Percentiles rank a stretch among this genome's conserved stretches.
Evolutionary conservation across 768 basidiomycete species (phyloP).

Genomic region (Lactifluus pinguis): DNA sequence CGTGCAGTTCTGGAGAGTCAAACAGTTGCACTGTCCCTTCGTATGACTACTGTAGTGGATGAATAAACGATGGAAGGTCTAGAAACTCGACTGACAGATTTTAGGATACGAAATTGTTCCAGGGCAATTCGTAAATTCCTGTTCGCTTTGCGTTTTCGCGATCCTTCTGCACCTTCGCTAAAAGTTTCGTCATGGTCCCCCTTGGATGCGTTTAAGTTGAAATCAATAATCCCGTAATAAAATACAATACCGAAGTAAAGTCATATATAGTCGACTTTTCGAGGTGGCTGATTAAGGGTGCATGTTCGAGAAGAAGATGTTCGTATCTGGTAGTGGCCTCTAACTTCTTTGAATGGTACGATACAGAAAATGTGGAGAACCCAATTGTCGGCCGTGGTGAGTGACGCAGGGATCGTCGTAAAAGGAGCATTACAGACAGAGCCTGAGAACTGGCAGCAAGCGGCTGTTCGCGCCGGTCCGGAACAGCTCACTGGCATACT

Average conservation of each 20-base stretch:
- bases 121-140: neutral
- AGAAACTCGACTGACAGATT: constrained; percentile 5
- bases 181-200: neutral
- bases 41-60: constrained; percentile 10
- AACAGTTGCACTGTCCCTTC: constrained; percentile 13
- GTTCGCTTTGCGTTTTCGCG: neutral
- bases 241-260: neutral
- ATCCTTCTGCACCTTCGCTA: neutral
- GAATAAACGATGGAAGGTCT: neutral
- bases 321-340: constrained; percentile 5
- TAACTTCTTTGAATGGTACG: constrained; percentile 2
- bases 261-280: neutral
- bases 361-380: neutral
- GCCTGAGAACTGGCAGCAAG: neutral
- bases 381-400: neutral
- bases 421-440: neutral
- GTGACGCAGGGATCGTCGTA: constrained; percentile 3
- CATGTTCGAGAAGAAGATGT: constrained; percentile 11
- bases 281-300: constrained; percentile 5
- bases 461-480: neutral
- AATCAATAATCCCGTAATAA: neutral
- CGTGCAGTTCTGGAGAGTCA: constrained; percentile 15
- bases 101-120: constrained; percentile 1
- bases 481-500: too few relatives aligned
- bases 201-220: neutral